phyloP scores from a whole-genome alignment of 345 rosid species.

The Arabis hirsuta region DNA sequence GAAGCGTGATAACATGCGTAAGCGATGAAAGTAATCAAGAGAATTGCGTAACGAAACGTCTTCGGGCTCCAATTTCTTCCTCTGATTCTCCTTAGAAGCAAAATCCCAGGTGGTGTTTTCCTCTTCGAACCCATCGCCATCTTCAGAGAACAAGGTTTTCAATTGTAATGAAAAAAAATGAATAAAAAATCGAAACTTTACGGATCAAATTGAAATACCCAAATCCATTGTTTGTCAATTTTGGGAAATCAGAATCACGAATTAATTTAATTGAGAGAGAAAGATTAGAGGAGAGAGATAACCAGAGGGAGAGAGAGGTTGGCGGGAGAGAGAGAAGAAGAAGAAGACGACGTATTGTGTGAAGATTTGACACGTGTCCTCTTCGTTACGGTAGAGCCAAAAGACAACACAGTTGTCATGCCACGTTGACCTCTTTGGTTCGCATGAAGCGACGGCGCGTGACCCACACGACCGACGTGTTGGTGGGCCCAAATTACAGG shows the following conservation, averaged over 20 bases:
- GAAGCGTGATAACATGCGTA: conserved; percentile 94
- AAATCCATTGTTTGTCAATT: background rate
- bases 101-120: conserved; percentile 75
- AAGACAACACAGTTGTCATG: conserved; percentile 55
- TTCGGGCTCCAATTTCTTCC: conserved; percentile 70
- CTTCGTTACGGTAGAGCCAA: conserved; percentile 30
- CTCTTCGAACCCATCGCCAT: conserved; percentile 55
- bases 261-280: conserved; percentile 36
- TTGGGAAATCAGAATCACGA: conserved; percentile 35
- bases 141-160: background rate
- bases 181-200: conserved; percentile 5
- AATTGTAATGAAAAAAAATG: background rate
- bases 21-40: conserved; percentile 83
- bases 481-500: conserved; percentile 16
- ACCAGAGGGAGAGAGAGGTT: conserved; percentile 55
- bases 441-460: conserved; percentile 37
- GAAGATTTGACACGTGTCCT: conserved; percentile 42
- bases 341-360: conserved; percentile 36
- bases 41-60: conserved; percentile 66
- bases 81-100: conserved; percentile 56
- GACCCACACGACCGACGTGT: conserved; percentile 27
- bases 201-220: conserved; percentile 29
- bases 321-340: conserved; percentile 53
- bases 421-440: conserved; percentile 36
- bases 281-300: conserved; percentile 16